Percentiles rank a stretch among this genome's conserved stretches.
These are phyloP conservation scores for Acorus gramineus DNA, from an alignment of 106 monocot species.

Conservation along the genomic window DNA sequence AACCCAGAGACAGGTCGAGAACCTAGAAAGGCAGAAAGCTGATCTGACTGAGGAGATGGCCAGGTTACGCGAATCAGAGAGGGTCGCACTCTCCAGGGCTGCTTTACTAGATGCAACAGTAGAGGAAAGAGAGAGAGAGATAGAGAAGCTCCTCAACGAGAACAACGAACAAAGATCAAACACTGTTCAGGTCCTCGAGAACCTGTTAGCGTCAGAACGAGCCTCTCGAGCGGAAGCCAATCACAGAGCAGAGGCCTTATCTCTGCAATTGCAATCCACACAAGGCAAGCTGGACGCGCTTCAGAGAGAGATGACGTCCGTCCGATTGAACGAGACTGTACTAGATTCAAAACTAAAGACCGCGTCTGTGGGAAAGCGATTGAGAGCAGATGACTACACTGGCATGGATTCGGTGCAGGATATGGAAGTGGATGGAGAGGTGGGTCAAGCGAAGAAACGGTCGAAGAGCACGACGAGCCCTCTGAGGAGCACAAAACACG, in stretches of 20 bases:
- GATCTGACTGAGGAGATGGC: constrained; percentile 42
- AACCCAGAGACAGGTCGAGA: constrained; percentile 54
- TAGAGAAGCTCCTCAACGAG: constrained; percentile 62
- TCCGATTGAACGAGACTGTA: constrained; percentile 63
- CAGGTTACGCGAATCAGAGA: constrained; percentile 38
- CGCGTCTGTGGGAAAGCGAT: constrained; percentile 42
- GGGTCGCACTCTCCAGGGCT: constrained; percentile 50
- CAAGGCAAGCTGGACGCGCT: constrained; percentile 75
- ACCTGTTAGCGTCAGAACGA: constrained; percentile 70
- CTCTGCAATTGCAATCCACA: constrained; percentile 83
- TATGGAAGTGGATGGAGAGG: constrained; percentile 52
- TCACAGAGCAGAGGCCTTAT: constrained; percentile 67
- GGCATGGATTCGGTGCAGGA: constrained; percentile 72
- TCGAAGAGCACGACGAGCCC: constrained; percentile 77
- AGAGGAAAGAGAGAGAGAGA: constrained; percentile 75
- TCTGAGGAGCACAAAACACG: constrained; percentile 18
- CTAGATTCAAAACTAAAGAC: constrained; percentile 62
- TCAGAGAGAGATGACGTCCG: constrained; percentile 71
- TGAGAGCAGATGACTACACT: constrained; percentile 36
- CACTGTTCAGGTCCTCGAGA: constrained; percentile 90
- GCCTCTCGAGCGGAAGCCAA: constrained; percentile 69
- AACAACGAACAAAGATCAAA: constrained; percentile 91
- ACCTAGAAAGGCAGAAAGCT: constrained; percentile 47
- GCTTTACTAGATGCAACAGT: constrained; percentile 50
- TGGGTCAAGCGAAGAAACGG: constrained; percentile 34